Conservation (phyloP, 495 filamentous ascomycete genomes). For the Evansstolkia leycettana region DNA sequence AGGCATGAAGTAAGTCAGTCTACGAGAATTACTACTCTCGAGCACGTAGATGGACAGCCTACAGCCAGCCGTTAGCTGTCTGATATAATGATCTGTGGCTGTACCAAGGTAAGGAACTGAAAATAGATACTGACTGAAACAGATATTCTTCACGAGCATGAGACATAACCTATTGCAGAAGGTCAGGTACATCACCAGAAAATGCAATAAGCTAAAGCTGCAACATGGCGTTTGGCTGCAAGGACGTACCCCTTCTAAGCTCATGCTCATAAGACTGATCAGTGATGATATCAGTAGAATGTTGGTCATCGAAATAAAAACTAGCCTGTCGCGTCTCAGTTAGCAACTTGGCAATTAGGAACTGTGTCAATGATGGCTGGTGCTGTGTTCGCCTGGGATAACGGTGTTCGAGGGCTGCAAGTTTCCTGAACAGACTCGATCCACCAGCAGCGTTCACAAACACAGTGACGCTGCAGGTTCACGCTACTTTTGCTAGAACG, state of each 20-base stretch:
- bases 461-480: no score
- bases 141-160: slow-evolving; percentile 66
- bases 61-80: slow-evolving; percentile 6
- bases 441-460: background rate
- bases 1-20: slow-evolving; percentile 71
- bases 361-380: background rate
- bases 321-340: slow-evolving; percentile 31
- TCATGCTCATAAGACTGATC: slow-evolving; percentile 86
- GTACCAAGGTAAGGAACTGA: slow-evolving; percentile 1
- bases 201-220: background rate
- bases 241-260: slow-evolving; percentile 69
- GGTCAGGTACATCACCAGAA: background rate
- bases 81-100: background rate
- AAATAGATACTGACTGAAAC: slow-evolving; percentile 49
- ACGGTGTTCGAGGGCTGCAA: no score
- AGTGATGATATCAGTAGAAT: slow-evolving; percentile 84
- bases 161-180: slow-evolving; percentile 38
- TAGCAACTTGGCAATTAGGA: slow-evolving; percentile 4
- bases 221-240: slow-evolving; percentile 1
- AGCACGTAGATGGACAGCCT: slow-evolving; percentile 59
- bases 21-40: slow-evolving; percentile 61
- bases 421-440: background rate
- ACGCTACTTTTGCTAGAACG: slow-evolving; percentile 12
- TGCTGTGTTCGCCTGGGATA: no score
- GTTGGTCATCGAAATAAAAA: slow-evolving; percentile 80